Base-by-base conservation (phyloP, 768 basidiomycete species). In the Pisolithus tinctorius region DNA sequence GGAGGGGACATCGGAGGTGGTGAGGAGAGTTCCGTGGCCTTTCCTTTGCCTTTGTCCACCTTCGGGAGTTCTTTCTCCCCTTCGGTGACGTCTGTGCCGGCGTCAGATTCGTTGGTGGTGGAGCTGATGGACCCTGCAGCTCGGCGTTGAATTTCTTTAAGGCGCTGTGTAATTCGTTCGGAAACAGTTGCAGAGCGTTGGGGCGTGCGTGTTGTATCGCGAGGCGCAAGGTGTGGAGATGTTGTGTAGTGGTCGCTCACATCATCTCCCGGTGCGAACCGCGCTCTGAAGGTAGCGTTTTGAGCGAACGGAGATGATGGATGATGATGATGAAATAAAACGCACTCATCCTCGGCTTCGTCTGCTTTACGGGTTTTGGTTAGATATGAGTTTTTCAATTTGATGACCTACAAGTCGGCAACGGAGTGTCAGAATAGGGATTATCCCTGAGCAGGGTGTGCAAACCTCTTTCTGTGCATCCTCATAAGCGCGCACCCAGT, bases 261-360 rank as follows among this genome's bases (percentile, higher is more conserved):
- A 47, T 76, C 76, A 43, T 71, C 69, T 60, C 78, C 84, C 6
- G 93, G 93, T 6, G 91, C 90, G 61, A 95, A 95, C 61, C 89
- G 91, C 39, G 81, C 88, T 65, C 93, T 95, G 61, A 47, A 16
- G 37, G 9, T 11, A 52, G 54, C 49, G 49, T 37, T 37, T 36
- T 57, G 26, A 63, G 52, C 13, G 36, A 27, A 25, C 2, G 31
- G 9, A 6, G n/a, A 10, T n/a, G 11, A 34, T 26, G 40, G 45
- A 48, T 29, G 41, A 47, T n/a, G n/a, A n/a, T n/a, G n/a, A n/a
- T n/a, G 46, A 37, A 27, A 11, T 7, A 13, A 1, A 5, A 74
- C 91, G 61, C 68, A 95, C 93, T 95, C 93, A 64, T 96, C 93
- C 64, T 92, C 92, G 7, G 86, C 85, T 62, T 96, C 93, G 59